These are phyloP conservation scores for Musa beccarii DNA, from an alignment of 176 grass and related monocot genomes.

Conservation along the genomic window DNA sequence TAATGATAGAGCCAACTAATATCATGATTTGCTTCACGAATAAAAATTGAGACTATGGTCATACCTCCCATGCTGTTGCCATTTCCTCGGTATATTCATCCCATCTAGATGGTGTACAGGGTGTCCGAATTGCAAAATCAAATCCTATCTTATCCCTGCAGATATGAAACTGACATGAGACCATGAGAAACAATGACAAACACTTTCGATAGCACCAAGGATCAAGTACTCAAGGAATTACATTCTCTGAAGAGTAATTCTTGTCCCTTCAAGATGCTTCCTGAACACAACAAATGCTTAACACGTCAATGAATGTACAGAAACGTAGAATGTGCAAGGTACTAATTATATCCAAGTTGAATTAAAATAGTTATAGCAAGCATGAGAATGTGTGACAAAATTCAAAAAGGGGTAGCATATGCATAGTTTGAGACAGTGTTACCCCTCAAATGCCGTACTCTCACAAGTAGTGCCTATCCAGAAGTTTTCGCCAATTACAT, in stretches of 20 bases:
- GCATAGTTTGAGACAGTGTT: constrained; percentile 22
- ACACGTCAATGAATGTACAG: constrained; percentile 7
- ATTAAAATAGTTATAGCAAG: not conserved
- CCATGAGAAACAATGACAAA: not conserved
- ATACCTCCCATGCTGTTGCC: constrained; percentile 83
- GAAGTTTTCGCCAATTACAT: constrained; percentile 81
- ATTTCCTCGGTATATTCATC: constrained; percentile 91
- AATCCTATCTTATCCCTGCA: constrained; percentile 77
- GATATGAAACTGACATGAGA: constrained; percentile 1
- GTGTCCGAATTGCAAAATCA: constrained; percentile 94
- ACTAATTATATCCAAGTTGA: not conserved
- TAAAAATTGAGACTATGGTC: not conserved
- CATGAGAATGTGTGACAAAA: not conserved
- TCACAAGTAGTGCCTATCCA: constrained; percentile 90
- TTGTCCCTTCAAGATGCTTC: constrained; percentile 93
- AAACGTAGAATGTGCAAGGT: not conserved
- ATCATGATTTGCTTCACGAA: constrained; percentile 13
- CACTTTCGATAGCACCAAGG: not conserved
- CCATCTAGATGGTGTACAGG: constrained; percentile 95
- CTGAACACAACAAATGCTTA: constrained; percentile 44
- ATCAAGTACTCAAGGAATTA: constrained; percentile 18
- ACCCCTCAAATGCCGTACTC: constrained; percentile 69
- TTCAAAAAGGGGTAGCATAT: constrained; percentile 3
- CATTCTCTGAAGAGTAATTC: constrained; percentile 90
- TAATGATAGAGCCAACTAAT: not conserved